These are phyloP conservation scores for Coccomyxa sp. DNA, from an alignment of 139 green algal genomes.

Conservation along the genomic window DNA sequence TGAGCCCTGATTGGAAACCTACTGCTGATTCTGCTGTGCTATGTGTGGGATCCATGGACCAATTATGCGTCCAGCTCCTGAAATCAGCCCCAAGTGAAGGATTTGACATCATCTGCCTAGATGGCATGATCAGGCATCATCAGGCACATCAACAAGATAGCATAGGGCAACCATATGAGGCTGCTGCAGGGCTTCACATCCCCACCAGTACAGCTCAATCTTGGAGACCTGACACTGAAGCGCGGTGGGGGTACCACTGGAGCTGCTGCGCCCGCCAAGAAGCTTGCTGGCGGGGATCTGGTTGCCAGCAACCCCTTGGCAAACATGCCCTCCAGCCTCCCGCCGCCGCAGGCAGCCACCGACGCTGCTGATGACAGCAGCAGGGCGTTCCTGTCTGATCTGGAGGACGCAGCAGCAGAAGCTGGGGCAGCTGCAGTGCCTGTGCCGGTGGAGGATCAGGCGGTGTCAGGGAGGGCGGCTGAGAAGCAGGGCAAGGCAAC, in stretches of 20 bases:
- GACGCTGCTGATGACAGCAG: neutral
- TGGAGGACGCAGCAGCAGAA: constrained; percentile 1
- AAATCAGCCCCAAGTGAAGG: no score
- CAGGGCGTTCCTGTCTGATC: neutral
- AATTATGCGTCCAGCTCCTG: no score
- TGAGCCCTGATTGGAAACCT: neutral
- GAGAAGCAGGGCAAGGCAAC: neutral
- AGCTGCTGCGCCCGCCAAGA: neutral
- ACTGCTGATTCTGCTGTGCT: neutral
- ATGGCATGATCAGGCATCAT: neutral
- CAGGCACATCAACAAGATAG: neutral
- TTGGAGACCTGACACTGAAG: constrained; percentile 40
- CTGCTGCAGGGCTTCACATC: constrained; percentile 41
- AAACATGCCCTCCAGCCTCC: no score
- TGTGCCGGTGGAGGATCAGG: neutral
- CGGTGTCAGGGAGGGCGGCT: neutral
- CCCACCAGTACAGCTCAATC: constrained; percentile 52
- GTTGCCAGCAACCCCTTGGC: no score
- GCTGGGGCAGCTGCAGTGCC: neutral
- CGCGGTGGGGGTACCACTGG: constrained; percentile 8
- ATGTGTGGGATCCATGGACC: no score
- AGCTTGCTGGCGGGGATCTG: neutral
- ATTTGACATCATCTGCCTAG: no score
- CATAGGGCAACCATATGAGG: neutral
- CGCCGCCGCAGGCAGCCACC: no score